phyloP scores from a whole-genome alignment of 495 filamentous ascomycete genomes.

The Aspergillus avenaceus region DNA sequence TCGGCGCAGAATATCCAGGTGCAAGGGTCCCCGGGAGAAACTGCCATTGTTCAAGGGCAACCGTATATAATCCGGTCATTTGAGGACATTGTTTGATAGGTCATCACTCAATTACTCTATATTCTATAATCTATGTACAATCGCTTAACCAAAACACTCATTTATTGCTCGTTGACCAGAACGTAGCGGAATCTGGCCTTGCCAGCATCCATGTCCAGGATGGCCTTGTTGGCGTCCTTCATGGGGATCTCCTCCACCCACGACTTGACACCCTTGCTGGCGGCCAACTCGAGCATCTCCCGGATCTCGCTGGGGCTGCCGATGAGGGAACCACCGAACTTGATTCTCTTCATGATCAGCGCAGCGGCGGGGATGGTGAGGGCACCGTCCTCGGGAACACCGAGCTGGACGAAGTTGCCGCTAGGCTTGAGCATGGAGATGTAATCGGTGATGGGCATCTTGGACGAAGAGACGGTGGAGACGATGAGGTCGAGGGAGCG shows the following conservation, averaged over 20 bases:
- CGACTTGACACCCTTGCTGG: slow-evolving; percentile 58
- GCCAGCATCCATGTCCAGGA: slow-evolving; percentile 57
- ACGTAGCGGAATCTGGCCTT: slow-evolving; percentile 66
- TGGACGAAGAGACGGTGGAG: slow-evolving; percentile 59
- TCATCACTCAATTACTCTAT: neutral
- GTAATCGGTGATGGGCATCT: slow-evolving; percentile 65
- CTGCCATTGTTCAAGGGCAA: slow-evolving; percentile 21
- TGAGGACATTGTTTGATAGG: slow-evolving; percentile 20
- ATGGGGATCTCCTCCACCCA: slow-evolving; percentile 61
- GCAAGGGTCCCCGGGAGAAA: slow-evolving; percentile 15
- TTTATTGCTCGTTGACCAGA: slow-evolving; percentile 45
- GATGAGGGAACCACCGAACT: slow-evolving; percentile 59
- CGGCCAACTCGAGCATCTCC: slow-evolving; percentile 71
- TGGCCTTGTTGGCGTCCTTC: slow-evolving; percentile 60
- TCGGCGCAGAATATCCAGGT: slow-evolving; percentile 22
- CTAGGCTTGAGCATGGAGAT: slow-evolving; percentile 54
- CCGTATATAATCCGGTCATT: slow-evolving; percentile 33
- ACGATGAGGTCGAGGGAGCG: slow-evolving; percentile 65
- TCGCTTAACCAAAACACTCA: neutral
- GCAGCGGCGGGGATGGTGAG: slow-evolving; percentile 49
- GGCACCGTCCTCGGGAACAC: slow-evolving; percentile 54
- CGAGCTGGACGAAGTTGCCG: slow-evolving; percentile 72
- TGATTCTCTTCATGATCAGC: slow-evolving; percentile 48
- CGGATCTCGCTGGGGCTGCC: slow-evolving; percentile 62
- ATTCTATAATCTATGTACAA: neutral